Evolutionary conservation across 352 stramenopile genomes (phyloP), one percentile per base, ranked within the genome.

Genomic region (Blastocystis sp.): DNA sequence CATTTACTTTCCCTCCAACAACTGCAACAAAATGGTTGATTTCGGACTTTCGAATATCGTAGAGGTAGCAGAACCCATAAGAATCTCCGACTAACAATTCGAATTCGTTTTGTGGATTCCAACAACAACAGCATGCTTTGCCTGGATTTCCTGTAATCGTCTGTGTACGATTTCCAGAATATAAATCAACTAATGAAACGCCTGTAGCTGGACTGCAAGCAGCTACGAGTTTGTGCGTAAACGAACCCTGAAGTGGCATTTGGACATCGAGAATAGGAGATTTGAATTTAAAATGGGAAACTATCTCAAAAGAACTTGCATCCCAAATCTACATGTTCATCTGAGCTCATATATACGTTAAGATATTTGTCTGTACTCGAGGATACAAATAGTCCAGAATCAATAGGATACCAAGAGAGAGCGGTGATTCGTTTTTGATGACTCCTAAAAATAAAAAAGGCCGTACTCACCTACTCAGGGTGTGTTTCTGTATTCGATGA

Each of bases 51-150:
- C 73, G 73, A 65, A 85, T 85, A 55, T 85, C 73, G 20, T 54
- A 85, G 20, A 85, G 13, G 7, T 30, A 34, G 16, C 20, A 45
- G 18, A 16, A 18, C n/a, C 73, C 73, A 41, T 50, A 16, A 8
- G 2, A 39, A 65, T 85, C 73, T 20, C 73, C 73, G 2, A 85
- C 73, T 2, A 68, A 18, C 9, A 85, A n/a, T 18, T 85, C 47
- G 56, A 66, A 85, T 45, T 85, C 73, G 18, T 85, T 85, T n/a
- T n/a, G n/a, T 13, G 73, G 73, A 47, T 85, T 85, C 73, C 73
- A 85, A 26, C 73, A 85, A 24, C 73, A 85, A 18, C 73, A 85
- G 7, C 24, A 30, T 11, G 47, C 26, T 30, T 24, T 3, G 11
- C 37, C 47, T 13, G 26, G 26, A 18, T 9, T 62, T 8, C 53